Evolutionary conservation across 345 rosid species (phyloP).

Genomic region (Eucalyptus decipiens): DNA sequence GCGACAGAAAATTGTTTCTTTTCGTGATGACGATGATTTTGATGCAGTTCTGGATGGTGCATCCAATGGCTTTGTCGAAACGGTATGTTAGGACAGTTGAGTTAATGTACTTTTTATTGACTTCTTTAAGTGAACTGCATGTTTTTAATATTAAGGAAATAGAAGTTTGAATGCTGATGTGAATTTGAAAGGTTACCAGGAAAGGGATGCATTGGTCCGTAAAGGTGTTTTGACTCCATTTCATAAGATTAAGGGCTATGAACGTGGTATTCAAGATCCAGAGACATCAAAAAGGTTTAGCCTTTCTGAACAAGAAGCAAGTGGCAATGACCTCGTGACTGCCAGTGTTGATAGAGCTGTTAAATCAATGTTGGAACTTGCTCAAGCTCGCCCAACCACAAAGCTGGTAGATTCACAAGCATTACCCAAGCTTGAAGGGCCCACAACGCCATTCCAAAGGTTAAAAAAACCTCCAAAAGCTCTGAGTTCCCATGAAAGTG

Average conservation of each 20-base stretch:
- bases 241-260: constrained; percentile 88
- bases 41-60: constrained; percentile 84
- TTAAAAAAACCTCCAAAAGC: constrained; percentile 37
- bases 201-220: constrained; percentile 93
- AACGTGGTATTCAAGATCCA: constrained; percentile 69
- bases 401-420: constrained; percentile 66
- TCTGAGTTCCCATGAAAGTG: constrained; percentile 30
- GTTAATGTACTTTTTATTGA: not conserved
- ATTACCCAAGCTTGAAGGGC: constrained; percentile 78
- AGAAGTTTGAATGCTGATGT: not conserved
- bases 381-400: constrained; percentile 77
- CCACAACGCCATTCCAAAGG: constrained; percentile 69
- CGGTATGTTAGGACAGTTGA: constrained; percentile 30
- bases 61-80: constrained; percentile 82
- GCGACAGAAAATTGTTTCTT: constrained; percentile 44
- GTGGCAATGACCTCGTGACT: constrained; percentile 27
- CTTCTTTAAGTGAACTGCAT: not conserved
- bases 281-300: constrained; percentile 23
- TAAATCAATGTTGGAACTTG: constrained; percentile 49
- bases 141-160: not conserved
- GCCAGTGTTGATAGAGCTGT: constrained; percentile 50
- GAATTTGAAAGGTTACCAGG: constrained; percentile 25
- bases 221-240: constrained; percentile 96
- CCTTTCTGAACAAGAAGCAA: constrained; percentile 26
- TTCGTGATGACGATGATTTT: constrained; percentile 71